Evolutionary conservation across 352 stramenopile genomes (phyloP).

Genomic region (Phytophthora foliorum): DNA sequence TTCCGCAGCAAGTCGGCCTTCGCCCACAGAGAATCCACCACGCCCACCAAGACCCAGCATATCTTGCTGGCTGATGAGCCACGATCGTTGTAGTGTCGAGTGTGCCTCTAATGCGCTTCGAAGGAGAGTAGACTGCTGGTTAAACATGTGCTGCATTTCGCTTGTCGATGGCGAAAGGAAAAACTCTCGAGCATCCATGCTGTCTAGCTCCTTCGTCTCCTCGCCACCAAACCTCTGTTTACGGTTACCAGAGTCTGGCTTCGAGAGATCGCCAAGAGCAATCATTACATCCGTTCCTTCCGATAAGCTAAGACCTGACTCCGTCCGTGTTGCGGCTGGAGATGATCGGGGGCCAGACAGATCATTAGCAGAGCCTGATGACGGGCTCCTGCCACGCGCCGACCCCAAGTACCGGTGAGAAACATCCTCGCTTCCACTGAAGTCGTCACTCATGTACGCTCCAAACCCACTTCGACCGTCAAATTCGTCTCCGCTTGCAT

Average conservation of each 20-base stretch:
- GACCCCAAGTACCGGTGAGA: constrained; percentile 9
- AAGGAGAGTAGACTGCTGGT: constrained; percentile 82
- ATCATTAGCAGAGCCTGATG: constrained; percentile 38
- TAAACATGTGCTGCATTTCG: constrained; percentile 92
- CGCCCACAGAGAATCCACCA: constrained; percentile 77
- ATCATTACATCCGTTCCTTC: constrained; percentile 87
- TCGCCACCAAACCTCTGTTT: constrained; percentile 57
- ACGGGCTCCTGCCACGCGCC: constrained; percentile 25
- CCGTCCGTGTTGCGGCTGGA: constrained; percentile 17
- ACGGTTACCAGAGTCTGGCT: constrained; percentile 36
- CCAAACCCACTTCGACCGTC: constrained; percentile 40
- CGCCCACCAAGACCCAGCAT: constrained; percentile 64
- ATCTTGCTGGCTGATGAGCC: constrained; percentile 81
- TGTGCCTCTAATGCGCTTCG: constrained; percentile 79
- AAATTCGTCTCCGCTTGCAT: constrained; percentile 65
- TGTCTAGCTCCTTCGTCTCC: constrained; percentile 60
- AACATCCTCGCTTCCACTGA: constrained; percentile 37
- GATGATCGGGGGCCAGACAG: constrained; percentile 9
- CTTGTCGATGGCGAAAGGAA: constrained; percentile 87
- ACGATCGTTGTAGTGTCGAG: constrained; percentile 77
- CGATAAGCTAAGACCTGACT: constrained; percentile 67
- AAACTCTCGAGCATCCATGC: constrained; percentile 71
- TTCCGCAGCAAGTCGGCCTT: constrained; percentile 84
- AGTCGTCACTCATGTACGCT: constrained; percentile 40
- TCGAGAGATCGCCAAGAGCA: constrained; percentile 64